Evolutionary conservation across 331 rosid genomes (phyloP), one percentile per base, ranked within the genome.

Genomic region (Cydonia oblonga): DNA sequence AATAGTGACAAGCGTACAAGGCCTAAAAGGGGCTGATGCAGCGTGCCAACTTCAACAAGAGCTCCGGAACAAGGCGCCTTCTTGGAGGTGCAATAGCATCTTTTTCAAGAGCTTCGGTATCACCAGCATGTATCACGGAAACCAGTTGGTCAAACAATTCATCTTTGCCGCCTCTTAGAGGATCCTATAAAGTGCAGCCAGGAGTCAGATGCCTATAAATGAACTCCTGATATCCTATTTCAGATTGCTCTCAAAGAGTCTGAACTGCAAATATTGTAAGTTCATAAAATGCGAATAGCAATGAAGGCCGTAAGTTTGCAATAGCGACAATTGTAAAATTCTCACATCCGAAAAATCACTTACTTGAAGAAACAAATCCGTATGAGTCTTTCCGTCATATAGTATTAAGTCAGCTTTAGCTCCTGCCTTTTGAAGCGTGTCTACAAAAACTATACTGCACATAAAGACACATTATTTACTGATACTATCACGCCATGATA

Each of bases 351-450:
- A 73, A 18, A 16, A 75, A 65, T 46, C 64, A 79, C 91, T 81
- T 86, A 90, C 99, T 79, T 95, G 96, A 66, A 95, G 85, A 83
- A 95, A 95, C 87, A 95, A 79, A 86, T 95, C 99, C 67, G 99
- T 95, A 84, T 95, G 99, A 33, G 87, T 90, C 86, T 95, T 91
- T 29, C 97, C 99, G 18, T 88, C 87, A 24, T 81, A 95, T n/a
- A 91, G 84, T 80, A 90, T 72, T 24, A 95, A 78, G 74, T 86
- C 85, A 69, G 86, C 87, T 83, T 64, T 85, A 54, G 82, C 96
- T 25, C 99, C 99, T 54, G 73, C 87, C 74, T 69, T 84, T 58
- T 78, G 80, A 61, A 91, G 90, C 76, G 86, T 78, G 59, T 88
- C 82, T 62, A 44, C 86, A 73, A 91, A 95, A 64, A 60, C 73